A percentile compares a stretch with the other conserved stretches of the same genome.
These are phyloP conservation scores for Exidia glandulosa DNA, from an alignment of 768 basidiomycete genomes.

Conservation along the genomic window DNA sequence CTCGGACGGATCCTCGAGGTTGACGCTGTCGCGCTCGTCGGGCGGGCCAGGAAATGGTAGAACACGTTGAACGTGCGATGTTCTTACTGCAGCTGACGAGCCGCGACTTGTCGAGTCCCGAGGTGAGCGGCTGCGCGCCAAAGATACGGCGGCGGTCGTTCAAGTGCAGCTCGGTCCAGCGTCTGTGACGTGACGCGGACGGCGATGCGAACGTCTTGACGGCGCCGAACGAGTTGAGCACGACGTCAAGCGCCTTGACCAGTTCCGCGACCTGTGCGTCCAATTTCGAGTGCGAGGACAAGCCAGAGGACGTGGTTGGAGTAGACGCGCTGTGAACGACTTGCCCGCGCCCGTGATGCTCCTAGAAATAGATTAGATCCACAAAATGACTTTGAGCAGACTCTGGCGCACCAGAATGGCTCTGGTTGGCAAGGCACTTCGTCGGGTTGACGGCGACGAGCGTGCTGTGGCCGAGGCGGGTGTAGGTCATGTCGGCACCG, in stretches of 20 bases:
- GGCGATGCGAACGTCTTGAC: conserved; percentile 79
- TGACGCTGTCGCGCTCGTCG: conserved; percentile 63
- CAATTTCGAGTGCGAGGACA: conserved; percentile 68
- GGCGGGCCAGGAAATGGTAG: conserved; percentile 78
- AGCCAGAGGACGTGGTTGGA: conserved; percentile 74
- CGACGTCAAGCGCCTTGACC: conserved; percentile 59
- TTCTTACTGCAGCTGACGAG: conserved; percentile 65
- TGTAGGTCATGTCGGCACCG: too few relatives aligned
- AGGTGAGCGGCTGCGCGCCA: conserved; percentile 70
- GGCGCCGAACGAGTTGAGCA: conserved; percentile 86
- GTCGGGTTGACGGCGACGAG: too few relatives aligned
- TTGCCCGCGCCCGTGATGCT: conserved; percentile 88
- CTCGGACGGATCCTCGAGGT: conserved; percentile 72
- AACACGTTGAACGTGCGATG: conserved; percentile 86
- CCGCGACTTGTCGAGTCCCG: conserved; percentile 78
- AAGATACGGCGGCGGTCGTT: conserved; percentile 63
- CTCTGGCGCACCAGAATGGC: too few relatives aligned
- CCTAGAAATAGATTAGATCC: conserved; percentile 36
- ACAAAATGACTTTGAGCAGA: too few relatives aligned
- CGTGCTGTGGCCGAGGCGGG: too few relatives aligned
- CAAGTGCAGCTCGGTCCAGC: conserved; percentile 81
- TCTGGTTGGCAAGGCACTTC: too few relatives aligned
- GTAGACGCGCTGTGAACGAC: conserved; percentile 56
- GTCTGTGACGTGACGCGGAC: conserved; percentile 74
- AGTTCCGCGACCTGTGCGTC: conserved; percentile 62